Conservation (phyloP, 148 eudicot species). For the Agrostemma githago region DNA sequence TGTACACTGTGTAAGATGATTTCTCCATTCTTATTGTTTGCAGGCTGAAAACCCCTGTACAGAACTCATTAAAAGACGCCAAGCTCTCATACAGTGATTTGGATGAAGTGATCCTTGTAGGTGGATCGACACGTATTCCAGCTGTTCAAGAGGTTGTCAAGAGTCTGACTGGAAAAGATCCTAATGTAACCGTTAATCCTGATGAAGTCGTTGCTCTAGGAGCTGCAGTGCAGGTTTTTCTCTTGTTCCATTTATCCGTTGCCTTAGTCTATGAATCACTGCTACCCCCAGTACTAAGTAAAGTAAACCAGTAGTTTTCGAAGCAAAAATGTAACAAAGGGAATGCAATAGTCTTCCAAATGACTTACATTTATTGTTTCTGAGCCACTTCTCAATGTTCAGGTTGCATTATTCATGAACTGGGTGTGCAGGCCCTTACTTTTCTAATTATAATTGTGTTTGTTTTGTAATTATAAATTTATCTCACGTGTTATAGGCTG, state of each 20-base stretch:
- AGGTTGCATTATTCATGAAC: neutral
- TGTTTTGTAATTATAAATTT: neutral
- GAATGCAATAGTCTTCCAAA: neutral
- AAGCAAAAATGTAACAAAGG: neutral
- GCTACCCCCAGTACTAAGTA: neutral
- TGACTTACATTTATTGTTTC: neutral
- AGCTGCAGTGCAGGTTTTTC: constrained; percentile 88
- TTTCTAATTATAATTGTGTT: neutral
- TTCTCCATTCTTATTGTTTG: constrained; percentile 1
- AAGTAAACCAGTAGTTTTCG: neutral
- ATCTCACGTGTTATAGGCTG: constrained; percentile 44
- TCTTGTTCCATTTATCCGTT: neutral
- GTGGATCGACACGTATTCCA: constrained; percentile 95
- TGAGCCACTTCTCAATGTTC: neutral
- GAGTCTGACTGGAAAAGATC: constrained; percentile 86
- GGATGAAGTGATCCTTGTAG: constrained; percentile 95
- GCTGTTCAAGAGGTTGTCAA: constrained; percentile 88
- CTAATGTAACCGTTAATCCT: constrained; percentile 91
- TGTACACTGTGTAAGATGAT: neutral
- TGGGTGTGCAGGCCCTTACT: neutral
- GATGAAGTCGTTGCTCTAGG: constrained; percentile 99
- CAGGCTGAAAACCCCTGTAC: constrained; percentile 82
- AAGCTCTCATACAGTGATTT: constrained; percentile 78
- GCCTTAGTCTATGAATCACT: neutral
- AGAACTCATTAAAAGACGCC: constrained; percentile 83